These are phyloP conservation scores for Cryptosporidium canis DNA, from an alignment of 169 alveolate genomes.

Conservation along the genomic window DNA sequence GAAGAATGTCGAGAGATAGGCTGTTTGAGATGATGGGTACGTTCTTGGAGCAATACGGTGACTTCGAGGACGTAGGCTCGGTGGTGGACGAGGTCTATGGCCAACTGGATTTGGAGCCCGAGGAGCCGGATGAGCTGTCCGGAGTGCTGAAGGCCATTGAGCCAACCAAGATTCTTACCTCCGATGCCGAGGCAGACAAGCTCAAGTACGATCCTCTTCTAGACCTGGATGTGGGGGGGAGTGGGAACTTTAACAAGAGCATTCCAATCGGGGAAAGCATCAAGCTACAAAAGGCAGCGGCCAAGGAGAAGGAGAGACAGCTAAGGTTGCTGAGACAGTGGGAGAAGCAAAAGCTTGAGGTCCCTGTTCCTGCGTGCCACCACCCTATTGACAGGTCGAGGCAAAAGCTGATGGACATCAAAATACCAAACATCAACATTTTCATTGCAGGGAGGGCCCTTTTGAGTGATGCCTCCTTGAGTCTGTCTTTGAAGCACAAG, in stretches of 20 bases:
- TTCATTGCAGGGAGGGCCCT: conserved; percentile 94
- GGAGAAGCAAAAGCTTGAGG: conserved; percentile 84
- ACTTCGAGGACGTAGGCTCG: neutral
- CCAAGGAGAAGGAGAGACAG: conserved; percentile 80
- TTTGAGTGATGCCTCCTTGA: conserved; percentile 90
- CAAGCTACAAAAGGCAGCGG: conserved; percentile 77
- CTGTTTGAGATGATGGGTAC: conserved; percentile 17
- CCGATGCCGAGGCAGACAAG: neutral
- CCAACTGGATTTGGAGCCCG: conserved; percentile 4
- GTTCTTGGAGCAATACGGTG: conserved; percentile 22
- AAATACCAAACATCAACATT: conserved; percentile 86
- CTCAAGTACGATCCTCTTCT: conserved; percentile 48
- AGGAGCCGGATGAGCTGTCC: neutral
- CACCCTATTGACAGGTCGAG: conserved; percentile 80
- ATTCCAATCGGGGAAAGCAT: conserved; percentile 77
- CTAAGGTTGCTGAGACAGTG: conserved; percentile 81
- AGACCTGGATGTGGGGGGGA: conserved; percentile 12
- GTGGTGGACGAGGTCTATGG: conserved; percentile 23
- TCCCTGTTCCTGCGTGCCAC: conserved; percentile 82
- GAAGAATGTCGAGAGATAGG: conserved; percentile 21
- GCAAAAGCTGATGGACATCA: conserved; percentile 80
- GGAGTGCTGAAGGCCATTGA: conserved; percentile 31
- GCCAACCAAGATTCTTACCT: conserved; percentile 41
- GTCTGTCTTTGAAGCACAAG: conserved; percentile 89
- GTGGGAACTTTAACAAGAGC: conserved; percentile 76